phyloP scores from a whole-genome alignment of 208 protist genomes.

The Leishmania aethiopica region DNA sequence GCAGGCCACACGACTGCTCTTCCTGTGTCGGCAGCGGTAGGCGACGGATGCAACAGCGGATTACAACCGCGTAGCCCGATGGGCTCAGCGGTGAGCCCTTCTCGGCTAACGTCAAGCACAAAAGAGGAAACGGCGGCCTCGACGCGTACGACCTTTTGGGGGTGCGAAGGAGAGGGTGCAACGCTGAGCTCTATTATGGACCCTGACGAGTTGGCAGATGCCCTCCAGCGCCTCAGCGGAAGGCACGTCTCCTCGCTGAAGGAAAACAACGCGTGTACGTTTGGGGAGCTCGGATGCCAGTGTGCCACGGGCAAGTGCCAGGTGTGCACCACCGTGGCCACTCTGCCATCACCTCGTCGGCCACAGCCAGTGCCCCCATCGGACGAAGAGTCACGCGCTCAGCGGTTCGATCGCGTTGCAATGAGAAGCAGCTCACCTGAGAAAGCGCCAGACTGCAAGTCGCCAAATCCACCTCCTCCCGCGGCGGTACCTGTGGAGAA shows the following conservation, averaged over 20 bases:
- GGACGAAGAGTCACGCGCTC: neutral
- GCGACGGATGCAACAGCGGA: no score
- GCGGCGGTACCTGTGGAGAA: neutral
- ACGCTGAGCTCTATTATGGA: neutral
- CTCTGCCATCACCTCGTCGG: neutral
- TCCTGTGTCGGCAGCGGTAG: no score
- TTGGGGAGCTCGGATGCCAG: constrained; percentile 21
- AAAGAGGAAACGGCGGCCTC: neutral
- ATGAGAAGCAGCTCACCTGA: neutral
- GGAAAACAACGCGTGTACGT: constrained; percentile 24
- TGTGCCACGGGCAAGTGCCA: constrained; percentile 1
- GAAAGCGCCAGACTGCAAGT: neutral
- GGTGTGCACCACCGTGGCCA: neutral
- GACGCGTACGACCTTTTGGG: neutral
- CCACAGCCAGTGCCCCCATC: neutral
- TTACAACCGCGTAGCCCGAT: neutral
- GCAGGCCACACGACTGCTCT: no score
- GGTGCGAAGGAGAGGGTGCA: no score
- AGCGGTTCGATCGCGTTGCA: neutral
- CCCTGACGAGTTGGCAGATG: constrained; percentile 6
- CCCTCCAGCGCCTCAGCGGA: constrained; percentile 11
- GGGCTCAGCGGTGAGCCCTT: neutral
- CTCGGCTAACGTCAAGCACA: neutral
- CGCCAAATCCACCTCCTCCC: neutral
- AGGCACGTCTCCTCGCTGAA: neutral